These are phyloP conservation scores for Solanum microdontum DNA, from an alignment of 257 asterid genomes.

Conservation along the genomic window DNA sequence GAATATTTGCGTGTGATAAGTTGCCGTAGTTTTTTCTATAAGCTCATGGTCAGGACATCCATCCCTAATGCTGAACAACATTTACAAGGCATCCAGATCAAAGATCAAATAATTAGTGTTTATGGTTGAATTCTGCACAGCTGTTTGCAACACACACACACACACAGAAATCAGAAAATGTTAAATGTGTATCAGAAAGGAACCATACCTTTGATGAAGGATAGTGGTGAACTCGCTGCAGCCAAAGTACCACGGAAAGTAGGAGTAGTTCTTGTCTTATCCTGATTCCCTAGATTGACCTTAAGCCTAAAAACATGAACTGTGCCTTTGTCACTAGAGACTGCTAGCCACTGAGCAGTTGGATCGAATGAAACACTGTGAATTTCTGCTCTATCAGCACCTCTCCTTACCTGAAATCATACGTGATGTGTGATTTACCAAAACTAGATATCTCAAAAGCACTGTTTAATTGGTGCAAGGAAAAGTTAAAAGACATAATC, in stretches of 20 bases:
- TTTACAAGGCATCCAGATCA: neutral
- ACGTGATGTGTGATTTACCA: neutral
- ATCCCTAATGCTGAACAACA: neutral
- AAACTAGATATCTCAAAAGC: neutral
- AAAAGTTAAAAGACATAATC: neutral
- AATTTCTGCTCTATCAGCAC: constrained; percentile 76
- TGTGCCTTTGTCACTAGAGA: constrained; percentile 93
- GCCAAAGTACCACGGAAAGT: constrained; percentile 51
- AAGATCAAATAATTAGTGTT: neutral
- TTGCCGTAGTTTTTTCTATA: neutral
- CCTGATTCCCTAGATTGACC: constrained; percentile 58
- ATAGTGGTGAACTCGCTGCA: constrained; percentile 70
- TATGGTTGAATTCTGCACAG: neutral
- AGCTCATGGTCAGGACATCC: neutral
- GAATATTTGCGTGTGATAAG: neutral
- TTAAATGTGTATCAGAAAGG: neutral
- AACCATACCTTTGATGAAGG: constrained; percentile 74
- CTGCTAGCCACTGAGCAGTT: constrained; percentile 83
- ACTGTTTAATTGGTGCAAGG: neutral
- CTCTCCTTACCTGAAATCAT: constrained; percentile 71
- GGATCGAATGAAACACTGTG: constrained; percentile 76
- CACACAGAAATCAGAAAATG: neutral
- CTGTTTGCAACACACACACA: neutral
- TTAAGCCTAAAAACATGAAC: constrained; percentile 81
- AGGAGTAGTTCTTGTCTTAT: constrained; percentile 34